Evolutionary conservation across 192 early-diverging fungal species (phyloP).

Genomic region (Pilobolus umbonatus): DNA sequence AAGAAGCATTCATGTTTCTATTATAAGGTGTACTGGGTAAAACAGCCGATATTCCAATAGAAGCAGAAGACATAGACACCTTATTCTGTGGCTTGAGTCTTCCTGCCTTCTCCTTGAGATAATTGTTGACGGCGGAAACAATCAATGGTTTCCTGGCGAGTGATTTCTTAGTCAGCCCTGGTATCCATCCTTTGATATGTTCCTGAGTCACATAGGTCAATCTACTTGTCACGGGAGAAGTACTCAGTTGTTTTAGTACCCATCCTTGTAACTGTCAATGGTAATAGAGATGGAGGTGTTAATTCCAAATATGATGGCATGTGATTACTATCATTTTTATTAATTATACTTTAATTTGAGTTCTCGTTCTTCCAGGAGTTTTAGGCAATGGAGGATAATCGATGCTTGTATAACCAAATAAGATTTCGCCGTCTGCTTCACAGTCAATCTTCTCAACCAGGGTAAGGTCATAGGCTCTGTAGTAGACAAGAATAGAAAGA

Average conservation of each 20-base stretch:
- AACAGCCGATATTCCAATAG: constrained; percentile 8
- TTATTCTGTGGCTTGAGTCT: constrained; percentile 13
- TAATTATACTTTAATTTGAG: constrained; percentile 30
- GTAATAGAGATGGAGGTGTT: neutral
- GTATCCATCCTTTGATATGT: constrained; percentile 39
- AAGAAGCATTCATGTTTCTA: neutral
- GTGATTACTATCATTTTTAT: neutral
- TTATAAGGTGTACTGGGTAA: constrained; percentile 5
- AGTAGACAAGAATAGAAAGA: neutral
- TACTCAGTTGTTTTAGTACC: constrained; percentile 41
- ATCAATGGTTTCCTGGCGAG: constrained; percentile 42
- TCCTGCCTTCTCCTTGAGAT: constrained; percentile 42
- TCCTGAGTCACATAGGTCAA: constrained; percentile 48
- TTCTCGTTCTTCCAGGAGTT: constrained; percentile 38
- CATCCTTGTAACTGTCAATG: constrained; percentile 39
- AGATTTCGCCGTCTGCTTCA: constrained; percentile 40
- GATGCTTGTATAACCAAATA: constrained; percentile 45
- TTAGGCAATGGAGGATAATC: constrained; percentile 43
- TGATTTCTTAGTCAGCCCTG: constrained; percentile 43
- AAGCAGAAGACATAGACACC: constrained; percentile 9
- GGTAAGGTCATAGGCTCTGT: constrained; percentile 31
- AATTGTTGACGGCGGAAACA: constrained; percentile 40
- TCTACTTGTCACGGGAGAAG: constrained; percentile 40
- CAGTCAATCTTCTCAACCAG: constrained; percentile 46
- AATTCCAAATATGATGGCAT: neutral